phyloP scores from a whole-genome alignment of 1,139 yeast species.

The Williopsis jadinii region DNA sequence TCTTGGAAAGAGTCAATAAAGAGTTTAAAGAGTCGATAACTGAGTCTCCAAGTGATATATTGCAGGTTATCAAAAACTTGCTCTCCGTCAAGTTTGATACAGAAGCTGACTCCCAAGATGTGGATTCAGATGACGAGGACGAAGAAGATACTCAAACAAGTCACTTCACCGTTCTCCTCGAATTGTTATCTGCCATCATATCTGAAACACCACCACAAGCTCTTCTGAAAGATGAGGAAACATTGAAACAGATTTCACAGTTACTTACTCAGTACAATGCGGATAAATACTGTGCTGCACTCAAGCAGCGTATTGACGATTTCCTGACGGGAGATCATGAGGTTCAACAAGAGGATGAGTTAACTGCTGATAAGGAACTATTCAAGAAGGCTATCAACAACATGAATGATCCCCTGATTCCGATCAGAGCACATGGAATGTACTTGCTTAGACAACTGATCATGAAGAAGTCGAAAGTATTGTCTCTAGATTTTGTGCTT shows the following conservation, averaged over 20 bases:
- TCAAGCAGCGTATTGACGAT: conserved; percentile 12
- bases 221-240: conserved; percentile 10
- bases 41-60: conserved; percentile 53
- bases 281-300: conserved; percentile 12
- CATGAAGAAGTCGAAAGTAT: conserved; percentile 38
- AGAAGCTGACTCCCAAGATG: conserved; percentile 21
- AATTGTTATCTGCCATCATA: conserved; percentile 47
- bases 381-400: conserved; percentile 54
- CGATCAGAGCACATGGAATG: conserved; percentile 83
- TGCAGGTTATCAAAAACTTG: conserved; percentile 48
- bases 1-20: conserved; percentile 58
- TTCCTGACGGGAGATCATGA: conserved; percentile 5
- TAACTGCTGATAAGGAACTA: conserved; percentile 26
- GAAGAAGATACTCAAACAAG: conserved; percentile 23
- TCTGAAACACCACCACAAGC: conserved; percentile 32
- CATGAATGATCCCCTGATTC: conserved; percentile 72
- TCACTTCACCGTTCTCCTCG: conserved; percentile 31
- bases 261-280: conserved; percentile 1
- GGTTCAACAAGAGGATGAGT: conserved; percentile 1
- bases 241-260: conserved; percentile 12
- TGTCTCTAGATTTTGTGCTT: conserved; percentile 49
- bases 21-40: conserved; percentile 56
- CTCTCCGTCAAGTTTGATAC: conserved; percentile 26
- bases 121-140: conserved; percentile 32
- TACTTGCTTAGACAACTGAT: conserved; percentile 56